These are phyloP conservation scores for Pleurotus tuber-regium DNA, from an alignment of 768 basidiomycete genomes.

Conservation along the genomic window DNA sequence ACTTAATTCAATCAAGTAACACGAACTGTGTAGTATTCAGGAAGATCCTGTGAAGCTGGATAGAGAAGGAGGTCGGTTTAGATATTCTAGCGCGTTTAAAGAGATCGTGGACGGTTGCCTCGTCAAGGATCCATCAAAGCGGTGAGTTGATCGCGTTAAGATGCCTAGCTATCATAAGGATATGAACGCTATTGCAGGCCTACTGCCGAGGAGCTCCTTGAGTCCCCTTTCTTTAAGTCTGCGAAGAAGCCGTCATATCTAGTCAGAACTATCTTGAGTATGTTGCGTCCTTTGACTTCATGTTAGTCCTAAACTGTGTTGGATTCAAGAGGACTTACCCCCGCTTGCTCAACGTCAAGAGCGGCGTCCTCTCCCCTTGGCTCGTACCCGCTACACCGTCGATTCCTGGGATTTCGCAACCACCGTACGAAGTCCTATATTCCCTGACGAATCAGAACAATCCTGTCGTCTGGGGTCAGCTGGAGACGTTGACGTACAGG, in stretches of 20 bases:
- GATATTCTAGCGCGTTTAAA: conserved; percentile 79
- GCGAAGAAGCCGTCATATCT: conserved; percentile 81
- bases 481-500: conserved; percentile 12
- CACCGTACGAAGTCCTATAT: conserved; percentile 36
- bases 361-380: conserved; percentile 40
- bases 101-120: conserved; percentile 84
- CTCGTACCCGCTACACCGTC: conserved; percentile 44
- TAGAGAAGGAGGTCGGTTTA: conserved; percentile 64
- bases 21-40: conserved; percentile 52
- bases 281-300: conserved; percentile 16
- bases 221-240: conserved; percentile 73
- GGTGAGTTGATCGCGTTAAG: too few species aligned
- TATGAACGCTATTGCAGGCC: too few species aligned
- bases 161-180: too few species aligned
- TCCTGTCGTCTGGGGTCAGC: conserved; percentile 23
- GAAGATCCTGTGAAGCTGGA: conserved; percentile 78
- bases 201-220: conserved; percentile 72
- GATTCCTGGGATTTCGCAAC: conserved; percentile 83
- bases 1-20: too few species aligned
- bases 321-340: conserved; percentile 59
- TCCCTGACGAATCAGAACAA: conserved; percentile 21
- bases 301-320: neutral
- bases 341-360: conserved; percentile 75
- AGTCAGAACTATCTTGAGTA: conserved; percentile 71
- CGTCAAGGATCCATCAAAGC: conserved; percentile 75